Percentiles rank a stretch among this genome's conserved stretches.
Conservation (phyloP, 78 protist genomes). For the Dictyostelium brefeldianum region DNA sequence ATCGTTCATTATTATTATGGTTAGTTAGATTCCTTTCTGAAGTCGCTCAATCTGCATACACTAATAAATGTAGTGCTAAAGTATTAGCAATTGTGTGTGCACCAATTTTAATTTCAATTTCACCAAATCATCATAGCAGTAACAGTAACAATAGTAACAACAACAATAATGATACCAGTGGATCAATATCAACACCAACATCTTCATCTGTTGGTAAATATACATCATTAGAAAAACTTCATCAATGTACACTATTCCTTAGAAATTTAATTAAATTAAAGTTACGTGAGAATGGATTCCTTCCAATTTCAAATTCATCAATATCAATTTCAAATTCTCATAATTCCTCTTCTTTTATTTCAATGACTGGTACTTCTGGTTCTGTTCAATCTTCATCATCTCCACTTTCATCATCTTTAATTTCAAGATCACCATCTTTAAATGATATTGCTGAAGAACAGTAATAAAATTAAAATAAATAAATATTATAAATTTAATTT, state of each 20-base stretch:
- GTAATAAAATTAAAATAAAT: not conserved
- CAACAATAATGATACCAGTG: not conserved
- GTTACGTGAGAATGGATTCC: conserved; percentile 45
- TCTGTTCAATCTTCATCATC: not conserved
- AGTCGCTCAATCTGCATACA: conserved; percentile 31
- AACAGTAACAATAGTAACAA: not conserved
- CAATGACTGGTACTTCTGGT: conserved; percentile 18
- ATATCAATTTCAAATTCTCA: conserved; percentile 27
- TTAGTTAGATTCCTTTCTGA: conserved; percentile 44
- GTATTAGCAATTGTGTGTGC: conserved; percentile 20
- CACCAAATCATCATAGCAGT: not conserved
- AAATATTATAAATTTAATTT: no score
- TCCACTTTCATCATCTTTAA: conserved; percentile 52
- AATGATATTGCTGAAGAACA: conserved; percentile 55
- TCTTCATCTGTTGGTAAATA: not conserved
- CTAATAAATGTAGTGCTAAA: conserved; percentile 57
- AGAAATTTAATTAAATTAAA: conserved; percentile 54
- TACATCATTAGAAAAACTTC: conserved; percentile 21
- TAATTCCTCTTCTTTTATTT: conserved; percentile 23
- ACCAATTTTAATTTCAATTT: conserved; percentile 22
- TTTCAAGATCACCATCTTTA: conserved; percentile 69
- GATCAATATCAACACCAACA: not conserved
- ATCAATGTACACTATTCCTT: conserved; percentile 40
- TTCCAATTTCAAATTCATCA: conserved; percentile 21
- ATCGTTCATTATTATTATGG: conserved; percentile 51